These are phyloP conservation scores for Ophiocordyceps camponoti-floridani DNA, from an alignment of 2,329 filamentous ascomycete species.

Conservation along the genomic window DNA sequence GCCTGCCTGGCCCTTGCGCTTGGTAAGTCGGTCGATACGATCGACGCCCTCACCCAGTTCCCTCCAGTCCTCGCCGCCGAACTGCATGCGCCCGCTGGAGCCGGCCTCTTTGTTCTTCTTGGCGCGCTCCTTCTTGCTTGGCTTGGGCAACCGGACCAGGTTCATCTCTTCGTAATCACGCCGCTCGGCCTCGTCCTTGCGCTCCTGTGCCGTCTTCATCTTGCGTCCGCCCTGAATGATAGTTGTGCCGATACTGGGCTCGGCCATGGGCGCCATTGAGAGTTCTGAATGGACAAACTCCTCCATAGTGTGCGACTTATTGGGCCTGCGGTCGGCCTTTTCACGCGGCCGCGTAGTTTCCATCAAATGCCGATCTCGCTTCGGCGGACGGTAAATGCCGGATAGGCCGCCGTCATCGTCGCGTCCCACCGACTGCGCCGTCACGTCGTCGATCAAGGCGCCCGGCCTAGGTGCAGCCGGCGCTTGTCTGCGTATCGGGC, in stretches of 20 bases:
- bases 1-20: constrained; percentile 39
- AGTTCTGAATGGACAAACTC: constrained; percentile 82
- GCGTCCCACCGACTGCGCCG: constrained; percentile 9
- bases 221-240: constrained; percentile 64
- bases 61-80: constrained; percentile 86
- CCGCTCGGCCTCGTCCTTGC: constrained; percentile 60
- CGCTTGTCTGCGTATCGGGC: not conserved
- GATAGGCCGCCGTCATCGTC: constrained; percentile 23
- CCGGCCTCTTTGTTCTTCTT: constrained; percentile 39
- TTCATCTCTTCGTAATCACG: constrained; percentile 83
- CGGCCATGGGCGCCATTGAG: constrained; percentile 60
- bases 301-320: constrained; percentile 72
- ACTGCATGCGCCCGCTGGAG: constrained; percentile 40
- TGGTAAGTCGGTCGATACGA: constrained; percentile 69
- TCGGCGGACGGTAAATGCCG: constrained; percentile 76
- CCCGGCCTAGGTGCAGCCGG: constrained; percentile 15
- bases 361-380: constrained; percentile 75
- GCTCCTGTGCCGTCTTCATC: constrained; percentile 60
- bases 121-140: constrained; percentile 70
- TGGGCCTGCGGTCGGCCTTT: constrained; percentile 40
- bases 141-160: constrained; percentile 69
- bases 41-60: constrained; percentile 72
- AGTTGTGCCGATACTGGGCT: constrained; percentile 84
- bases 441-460: constrained; percentile 15
- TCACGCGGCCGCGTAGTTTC: constrained; percentile 46